Evolutionary conservation across 208 protist genomes (phyloP).

Genomic region (Sergeia podlipaevii): DNA sequence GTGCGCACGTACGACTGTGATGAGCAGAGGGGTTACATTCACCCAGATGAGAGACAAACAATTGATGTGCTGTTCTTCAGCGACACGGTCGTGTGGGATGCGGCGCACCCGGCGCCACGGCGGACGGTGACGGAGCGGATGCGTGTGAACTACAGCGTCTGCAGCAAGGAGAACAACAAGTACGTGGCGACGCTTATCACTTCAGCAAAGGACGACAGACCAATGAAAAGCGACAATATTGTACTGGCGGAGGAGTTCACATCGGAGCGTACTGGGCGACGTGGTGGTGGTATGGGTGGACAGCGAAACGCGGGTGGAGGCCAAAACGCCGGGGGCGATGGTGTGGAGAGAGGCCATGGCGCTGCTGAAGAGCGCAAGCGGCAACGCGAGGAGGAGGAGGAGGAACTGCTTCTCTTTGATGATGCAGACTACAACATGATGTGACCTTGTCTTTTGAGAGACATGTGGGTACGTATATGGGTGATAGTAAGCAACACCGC

Average conservation of each 20-base stretch:
- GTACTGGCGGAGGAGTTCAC: constrained; percentile 33
- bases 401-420: constrained; percentile 48
- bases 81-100: constrained; percentile 57
- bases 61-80: constrained; percentile 47
- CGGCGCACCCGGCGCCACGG: constrained; percentile 17
- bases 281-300: constrained; percentile 13
- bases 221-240: constrained; percentile 40
- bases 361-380: constrained; percentile 23
- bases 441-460: constrained; percentile 8
- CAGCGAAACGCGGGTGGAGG: constrained; percentile 12
- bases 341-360: constrained; percentile 7
- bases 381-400: constrained; percentile 38
- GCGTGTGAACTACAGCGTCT: constrained; percentile 59
- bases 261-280: neutral
- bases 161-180: constrained; percentile 41
- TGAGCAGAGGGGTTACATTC: constrained; percentile 65
- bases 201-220: constrained; percentile 30
- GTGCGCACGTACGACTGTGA: constrained; percentile 63
- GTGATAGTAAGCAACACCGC: neutral
- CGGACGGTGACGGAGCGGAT: constrained; percentile 46
- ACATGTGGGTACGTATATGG: no score
- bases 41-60: constrained; percentile 32
- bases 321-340: constrained; percentile 11
- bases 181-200: constrained; percentile 76
- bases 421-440: constrained; percentile 57